Evolutionary conservation across 441 rosid species (phyloP).

Genomic region (Biscutella laevigata): DNA sequence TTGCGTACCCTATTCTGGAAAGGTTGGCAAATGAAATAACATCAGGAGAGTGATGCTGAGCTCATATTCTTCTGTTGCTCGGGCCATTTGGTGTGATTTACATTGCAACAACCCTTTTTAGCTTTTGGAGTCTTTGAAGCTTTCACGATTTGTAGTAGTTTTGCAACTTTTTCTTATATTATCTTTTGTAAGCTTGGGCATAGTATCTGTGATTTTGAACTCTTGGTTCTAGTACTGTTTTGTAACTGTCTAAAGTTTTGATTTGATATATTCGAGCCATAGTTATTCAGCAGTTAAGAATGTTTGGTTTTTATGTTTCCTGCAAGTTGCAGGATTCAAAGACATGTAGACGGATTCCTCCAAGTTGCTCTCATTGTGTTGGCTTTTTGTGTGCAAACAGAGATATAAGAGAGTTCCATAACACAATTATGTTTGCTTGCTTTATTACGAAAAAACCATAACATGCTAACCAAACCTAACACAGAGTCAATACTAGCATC

Average conservation of each 20-base stretch:
- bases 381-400: no score
- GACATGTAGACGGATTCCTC: conserved; percentile 39
- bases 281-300: conserved; percentile 8
- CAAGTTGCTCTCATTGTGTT: conserved; percentile 47
- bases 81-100: background rate
- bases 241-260: conserved; percentile 16
- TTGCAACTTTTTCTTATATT: background rate
- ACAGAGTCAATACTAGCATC: background rate
- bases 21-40: conserved; percentile 75
- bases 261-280: no score
- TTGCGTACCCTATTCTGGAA: conserved; percentile 67
- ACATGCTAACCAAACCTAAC: background rate
- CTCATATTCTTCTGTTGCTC: background rate
- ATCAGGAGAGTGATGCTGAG: conserved; percentile 23
- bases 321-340: conserved; percentile 35
- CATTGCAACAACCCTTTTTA: background rate
- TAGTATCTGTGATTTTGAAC: conserved; percentile 19
- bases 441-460: background rate
- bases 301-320: conserved; percentile 2
- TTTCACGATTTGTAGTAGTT: conserved; percentile 2
- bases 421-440: no score
- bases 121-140: conserved; percentile 6
- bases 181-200: conserved; percentile 8
- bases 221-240: conserved; percentile 7
- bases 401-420: no score